Evolutionary conservation across 2,329 filamentous ascomycete species (phyloP), one percentile per base, ranked within the genome.

Genomic region (Camillea tinctor): DNA sequence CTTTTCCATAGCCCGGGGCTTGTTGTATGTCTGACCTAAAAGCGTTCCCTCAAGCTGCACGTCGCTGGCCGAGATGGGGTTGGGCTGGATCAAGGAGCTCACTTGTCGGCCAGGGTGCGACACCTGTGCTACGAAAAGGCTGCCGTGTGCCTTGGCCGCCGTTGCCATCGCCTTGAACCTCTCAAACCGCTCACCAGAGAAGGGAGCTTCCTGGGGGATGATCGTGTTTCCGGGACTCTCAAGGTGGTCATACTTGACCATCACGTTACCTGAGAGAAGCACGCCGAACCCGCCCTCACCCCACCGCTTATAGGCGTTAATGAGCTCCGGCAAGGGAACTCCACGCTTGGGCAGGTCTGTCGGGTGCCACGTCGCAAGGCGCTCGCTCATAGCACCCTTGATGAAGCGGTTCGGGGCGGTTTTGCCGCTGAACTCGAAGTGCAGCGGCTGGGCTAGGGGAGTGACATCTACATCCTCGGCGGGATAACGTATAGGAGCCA

Each of bases 41-140:
- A 72, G 55, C 19, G 73, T 65, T 5, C 73, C 74, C 62, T 72
- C 68, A 1, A 79, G 69, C 60, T 77, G 75, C 36, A 78, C 66
- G 55, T 77, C 75, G 51, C 74, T 76, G 2, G 77, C 74, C 17
- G 75, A 77, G 55, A 80, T 74, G 7, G 76, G 75, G 30, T 75
- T 56, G 50, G 69, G 66, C 58, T 78, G 72, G 13, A 79, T 62
- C 1, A 60, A 60, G 7, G 65, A 65, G 7, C 68, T 21, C 19
- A 72, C 72, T 69, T 89, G 86, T 0, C 86, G 78, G 13, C 88
- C 87, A 0, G 87, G 85, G 69, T 90, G 87, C 60, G 79, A 82
- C 60, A 90, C 77, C 69, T 90, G 87, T 2, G 77, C 82, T 13
- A 89, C 74, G n/a, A 86, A 77, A 15, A 88, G 75, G 52, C 77